Percentiles rank a stretch among this genome's conserved stretches.
phyloP scores from a whole-genome alignment of 2,329 filamentous ascomycete species.

The Paradendryphiella salina region DNA sequence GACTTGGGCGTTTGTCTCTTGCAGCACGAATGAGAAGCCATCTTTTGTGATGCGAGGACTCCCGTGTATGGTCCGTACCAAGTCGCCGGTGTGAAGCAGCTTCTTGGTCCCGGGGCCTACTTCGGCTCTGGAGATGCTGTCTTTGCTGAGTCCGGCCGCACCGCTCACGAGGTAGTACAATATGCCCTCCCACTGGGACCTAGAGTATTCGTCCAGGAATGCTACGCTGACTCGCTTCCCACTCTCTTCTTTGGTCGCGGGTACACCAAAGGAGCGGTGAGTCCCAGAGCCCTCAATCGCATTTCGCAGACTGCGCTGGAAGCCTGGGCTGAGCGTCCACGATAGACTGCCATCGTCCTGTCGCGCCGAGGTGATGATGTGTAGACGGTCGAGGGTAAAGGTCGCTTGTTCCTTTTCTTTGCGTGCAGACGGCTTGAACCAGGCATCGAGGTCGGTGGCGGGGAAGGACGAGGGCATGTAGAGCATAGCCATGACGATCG shows the following conservation, averaged over 20 bases:
- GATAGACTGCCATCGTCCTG: conserved; percentile 65
- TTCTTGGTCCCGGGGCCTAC: conserved; percentile 71
- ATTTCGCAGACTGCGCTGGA: conserved; percentile 78
- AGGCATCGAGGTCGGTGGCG: conserved; percentile 78
- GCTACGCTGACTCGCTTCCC: conserved; percentile 66
- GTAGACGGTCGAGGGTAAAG: conserved; percentile 78
- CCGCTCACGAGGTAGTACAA: conserved; percentile 91
- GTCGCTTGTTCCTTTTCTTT: conserved; percentile 84
- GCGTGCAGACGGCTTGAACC: conserved; percentile 73
- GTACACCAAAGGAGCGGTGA: conserved; percentile 88
- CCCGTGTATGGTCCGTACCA: conserved; percentile 67
- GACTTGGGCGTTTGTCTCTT: conserved; percentile 94
- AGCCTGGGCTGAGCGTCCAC: conserved; percentile 78
- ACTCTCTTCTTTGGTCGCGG: conserved; percentile 66
- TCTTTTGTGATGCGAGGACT: conserved; percentile 80
- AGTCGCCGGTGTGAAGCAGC: conserved; percentile 75
- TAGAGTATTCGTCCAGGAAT: conserved; percentile 82
- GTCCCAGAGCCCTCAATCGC: conserved; percentile 85
- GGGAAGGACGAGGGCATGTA: conserved; percentile 83
- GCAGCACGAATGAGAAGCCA: conserved; percentile 91
- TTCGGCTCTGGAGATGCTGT: conserved; percentile 53
- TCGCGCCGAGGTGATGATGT: conserved; percentile 70
- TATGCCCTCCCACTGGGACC: conserved; percentile 92
- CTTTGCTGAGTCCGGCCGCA: conserved; percentile 54
- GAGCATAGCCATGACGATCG: conserved; percentile 91